Evolutionary conservation across 495 filamentous ascomycete genomes (phyloP), one percentile per base, ranked within the genome.

Genomic region (Daldinia decipiens): DNA sequence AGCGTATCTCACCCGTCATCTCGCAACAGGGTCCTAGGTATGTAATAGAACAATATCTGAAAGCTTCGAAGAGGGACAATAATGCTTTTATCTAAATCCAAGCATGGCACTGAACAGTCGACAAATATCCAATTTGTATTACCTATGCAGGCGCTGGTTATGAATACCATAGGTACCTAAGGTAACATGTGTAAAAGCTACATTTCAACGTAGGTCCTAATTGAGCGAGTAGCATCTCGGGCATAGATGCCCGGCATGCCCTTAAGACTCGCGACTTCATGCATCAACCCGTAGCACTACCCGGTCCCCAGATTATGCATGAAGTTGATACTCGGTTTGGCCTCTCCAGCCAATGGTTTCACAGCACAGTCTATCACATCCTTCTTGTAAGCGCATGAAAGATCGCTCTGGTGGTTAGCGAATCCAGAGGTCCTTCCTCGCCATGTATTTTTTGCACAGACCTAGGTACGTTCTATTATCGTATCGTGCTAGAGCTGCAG

Each of bases 351-450:
- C 69, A 64, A 72, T 72, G 4, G 59, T 32, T 29, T 29, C 51
- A 34, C 45, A 31, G 34, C 26, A 38, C 58, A 27, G 54, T 50
- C 39, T 32, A 47, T 47, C 43, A 47, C 19, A 21, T 39, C 12
- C 59, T 56, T 59, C 54, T 39, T 24, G 60, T 68, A 50, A 47
- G 47, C 53, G 65, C 70, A 72, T 72, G 59, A 60, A 50, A 64
- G 64, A 67, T 65, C 64, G 26, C 47, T 60, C 39, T 21, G 55
- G 29, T 34, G 4, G 34, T 56, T 62, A 51, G 52, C 40, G 21
- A 59, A 31, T 17, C 40, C 17, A 26, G 34, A 21, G 51, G 27
- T 34, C 21, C 50, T 34, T 67, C 40, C 24, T 31, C 47, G 39
- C 45, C 36, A 60, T 55, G 24, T 53, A 31, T 17, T 45, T 55